Evolutionary conservation across 768 basidiomycete species (phyloP), one percentile per base, ranked within the genome.

Genomic region (Lactarius quietus): DNA sequence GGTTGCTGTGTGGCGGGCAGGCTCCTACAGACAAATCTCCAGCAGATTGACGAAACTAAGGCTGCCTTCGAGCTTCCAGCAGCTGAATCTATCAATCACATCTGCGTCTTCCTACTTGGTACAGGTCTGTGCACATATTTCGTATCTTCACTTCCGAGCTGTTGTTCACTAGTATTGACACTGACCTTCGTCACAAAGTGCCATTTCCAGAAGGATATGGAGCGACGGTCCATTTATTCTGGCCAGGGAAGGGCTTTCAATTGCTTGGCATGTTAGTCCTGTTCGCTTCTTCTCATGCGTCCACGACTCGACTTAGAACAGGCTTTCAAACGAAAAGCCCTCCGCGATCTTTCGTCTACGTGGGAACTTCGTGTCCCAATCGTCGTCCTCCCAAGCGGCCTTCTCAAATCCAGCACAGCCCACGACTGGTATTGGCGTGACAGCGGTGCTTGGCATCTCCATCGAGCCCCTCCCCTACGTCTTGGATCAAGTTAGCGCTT

Each of bases 251-350:
- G 74, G 93, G 92, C 3, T 93, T 92, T 68, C 92, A 92, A 73
- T 74, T 94, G 31, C 78, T 95, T 10, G 93, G 93, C 72, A 90
- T 91, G 93, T 91, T 70, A 71, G 90, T 77, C 20, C 8, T 43
- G 35, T 48, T 35, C 3, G 20, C 18, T 56, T 45, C 38, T 17
- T 31, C 15, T 59, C 60, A 18, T 41, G 14, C 31, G 38, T 20
- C 28, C n/a, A 41, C 53, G 23, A 51, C 51, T 61, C 59, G 28
- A 29, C 15, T 15, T n/a, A 17, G 6, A 38, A 15, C 68, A 94
- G 92, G 86, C 81, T 95, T 29, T 92, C 92, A 17, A 93, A 93
- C 72, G 91, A 93, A 36, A 93, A 93, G 73, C 92, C 92, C 0
- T 92, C 91, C 14, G 90, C 92, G 0, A 92, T 94, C 72, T 93